These are phyloP conservation scores for Pyrrhoderma noxium DNA, from an alignment of 1,284 basidiomycete species.

Conservation along the genomic window DNA sequence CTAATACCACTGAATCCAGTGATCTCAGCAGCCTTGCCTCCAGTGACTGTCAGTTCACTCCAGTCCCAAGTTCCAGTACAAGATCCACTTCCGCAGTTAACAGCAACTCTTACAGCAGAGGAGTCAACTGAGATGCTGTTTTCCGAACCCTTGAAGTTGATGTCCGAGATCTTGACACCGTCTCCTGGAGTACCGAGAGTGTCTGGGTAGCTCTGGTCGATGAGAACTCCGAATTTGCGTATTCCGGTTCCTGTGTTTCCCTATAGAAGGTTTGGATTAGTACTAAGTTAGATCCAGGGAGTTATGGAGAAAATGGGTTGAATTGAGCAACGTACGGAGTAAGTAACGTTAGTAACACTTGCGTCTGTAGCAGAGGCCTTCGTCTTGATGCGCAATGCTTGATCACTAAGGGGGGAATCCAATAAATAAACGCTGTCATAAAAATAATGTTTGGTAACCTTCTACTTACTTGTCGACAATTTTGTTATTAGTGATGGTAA, in stretches of 20 bases:
- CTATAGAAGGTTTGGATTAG: constrained; percentile 20
- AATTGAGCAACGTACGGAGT: constrained; percentile 26
- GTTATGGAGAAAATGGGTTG: neutral
- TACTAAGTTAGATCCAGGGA: neutral
- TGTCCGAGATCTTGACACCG: constrained; percentile 29
- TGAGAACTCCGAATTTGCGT: constrained; percentile 37
- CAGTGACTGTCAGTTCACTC: constrained; percentile 37
- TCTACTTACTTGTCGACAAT: constrained; percentile 36
- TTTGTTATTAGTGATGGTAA: constrained; percentile 42
- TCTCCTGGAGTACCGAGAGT: constrained; percentile 39
- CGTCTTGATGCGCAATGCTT: constrained; percentile 44
- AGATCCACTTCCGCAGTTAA: constrained; percentile 39
- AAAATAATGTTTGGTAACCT: neutral
- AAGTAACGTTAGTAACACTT: constrained; percentile 36
- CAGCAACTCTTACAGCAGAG: constrained; percentile 31
- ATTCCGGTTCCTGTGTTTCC: constrained; percentile 37
- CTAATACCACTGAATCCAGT: constrained; percentile 25
- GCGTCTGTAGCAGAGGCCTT: constrained; percentile 31
- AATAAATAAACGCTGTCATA: constrained; percentile 3
- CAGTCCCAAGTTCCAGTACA: constrained; percentile 49
- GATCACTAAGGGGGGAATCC: constrained; percentile 25
- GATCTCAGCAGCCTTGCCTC: constrained; percentile 36
- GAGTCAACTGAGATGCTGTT: constrained; percentile 32
- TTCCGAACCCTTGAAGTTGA: constrained; percentile 24
- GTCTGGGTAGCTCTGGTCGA: constrained; percentile 42